phyloP scores from a whole-genome alignment of 1,284 basidiomycete species.

The Peniophora sp. region DNA sequence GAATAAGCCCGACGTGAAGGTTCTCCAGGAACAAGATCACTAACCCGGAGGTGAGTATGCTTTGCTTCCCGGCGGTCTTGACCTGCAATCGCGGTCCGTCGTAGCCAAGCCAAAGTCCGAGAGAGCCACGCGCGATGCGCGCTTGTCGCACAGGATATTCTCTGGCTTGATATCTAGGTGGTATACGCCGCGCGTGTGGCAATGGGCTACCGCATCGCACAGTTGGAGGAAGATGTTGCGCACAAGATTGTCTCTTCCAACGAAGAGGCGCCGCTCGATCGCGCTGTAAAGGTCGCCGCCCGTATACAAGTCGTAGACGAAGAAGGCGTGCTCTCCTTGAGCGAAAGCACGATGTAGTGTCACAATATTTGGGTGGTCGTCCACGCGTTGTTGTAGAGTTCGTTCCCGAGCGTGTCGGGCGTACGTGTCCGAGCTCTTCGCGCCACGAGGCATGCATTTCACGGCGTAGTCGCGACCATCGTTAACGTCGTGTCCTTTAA shows the following conservation, averaged over 20 bases:
- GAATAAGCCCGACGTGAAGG: too few relatives aligned
- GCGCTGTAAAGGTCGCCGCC: constrained; percentile 1
- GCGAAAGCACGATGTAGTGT: neutral
- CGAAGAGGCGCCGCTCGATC: neutral
- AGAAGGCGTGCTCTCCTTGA: neutral
- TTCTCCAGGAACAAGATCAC: too few relatives aligned
- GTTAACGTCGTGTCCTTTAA: neutral
- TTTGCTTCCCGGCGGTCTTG: neutral
- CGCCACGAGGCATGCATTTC: neutral
- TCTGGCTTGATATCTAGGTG: constrained; percentile 3
- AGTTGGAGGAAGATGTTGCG: neutral
- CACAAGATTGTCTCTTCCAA: neutral
- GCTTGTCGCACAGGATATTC: neutral
- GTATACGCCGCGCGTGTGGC: neutral
- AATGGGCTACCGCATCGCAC: neutral
- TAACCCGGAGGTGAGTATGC: too few relatives aligned
- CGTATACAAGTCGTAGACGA: constrained; percentile 1
- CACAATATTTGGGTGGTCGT: neutral
- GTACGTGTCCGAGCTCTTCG: neutral
- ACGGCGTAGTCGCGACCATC: neutral
- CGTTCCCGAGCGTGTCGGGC: neutral
- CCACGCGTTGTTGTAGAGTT: neutral
- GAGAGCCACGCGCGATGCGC: neutral
- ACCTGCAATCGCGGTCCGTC: neutral
- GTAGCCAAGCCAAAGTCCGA: neutral